Evolutionary conservation across 495 filamentous ascomycete genomes (phyloP).

Genomic region (Usnea hakonensis): DNA sequence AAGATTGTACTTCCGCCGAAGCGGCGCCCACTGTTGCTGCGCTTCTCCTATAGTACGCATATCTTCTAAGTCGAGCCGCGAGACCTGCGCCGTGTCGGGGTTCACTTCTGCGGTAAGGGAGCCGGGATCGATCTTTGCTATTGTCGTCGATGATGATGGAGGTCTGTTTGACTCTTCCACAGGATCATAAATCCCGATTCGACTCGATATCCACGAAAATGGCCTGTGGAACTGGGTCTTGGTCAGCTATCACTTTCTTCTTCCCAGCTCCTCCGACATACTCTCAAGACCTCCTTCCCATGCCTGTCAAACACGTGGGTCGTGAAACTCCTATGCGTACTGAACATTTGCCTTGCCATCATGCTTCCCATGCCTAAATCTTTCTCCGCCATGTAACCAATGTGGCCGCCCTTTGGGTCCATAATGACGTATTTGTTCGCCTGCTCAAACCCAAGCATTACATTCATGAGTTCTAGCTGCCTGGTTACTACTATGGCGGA

Average conservation of each 20-base stretch:
- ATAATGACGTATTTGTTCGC: constrained; percentile 66
- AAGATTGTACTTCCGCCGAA: constrained; percentile 61
- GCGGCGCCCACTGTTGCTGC: constrained; percentile 60
- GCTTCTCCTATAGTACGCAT: constrained; percentile 64
- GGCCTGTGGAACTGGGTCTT: constrained; percentile 53
- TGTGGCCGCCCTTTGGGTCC: constrained; percentile 59
- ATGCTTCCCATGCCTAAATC: constrained; percentile 52
- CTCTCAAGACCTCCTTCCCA: constrained; percentile 55
- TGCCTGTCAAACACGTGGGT: constrained; percentile 63
- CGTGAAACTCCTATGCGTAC: constrained; percentile 59
- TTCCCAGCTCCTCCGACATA: constrained; percentile 26
- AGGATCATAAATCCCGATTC: constrained; percentile 58
- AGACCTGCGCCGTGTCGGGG: constrained; percentile 42
- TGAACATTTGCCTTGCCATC: constrained; percentile 56
- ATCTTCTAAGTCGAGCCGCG: constrained; percentile 42
- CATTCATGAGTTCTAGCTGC: constrained; percentile 63
- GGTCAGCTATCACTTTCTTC: background rate
- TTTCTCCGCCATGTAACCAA: constrained; percentile 63
- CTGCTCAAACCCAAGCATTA: constrained; percentile 65
- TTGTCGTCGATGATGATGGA: constrained; percentile 35
- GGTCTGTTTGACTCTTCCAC: constrained; percentile 31
- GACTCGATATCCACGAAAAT: constrained; percentile 59
- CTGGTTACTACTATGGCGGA: constrained; percentile 58
- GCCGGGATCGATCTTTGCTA: constrained; percentile 36
- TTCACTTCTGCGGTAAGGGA: constrained; percentile 35